Conservation (phyloP, 2,329 filamentous ascomycete species). For the Diaporthe amygdali region DNA sequence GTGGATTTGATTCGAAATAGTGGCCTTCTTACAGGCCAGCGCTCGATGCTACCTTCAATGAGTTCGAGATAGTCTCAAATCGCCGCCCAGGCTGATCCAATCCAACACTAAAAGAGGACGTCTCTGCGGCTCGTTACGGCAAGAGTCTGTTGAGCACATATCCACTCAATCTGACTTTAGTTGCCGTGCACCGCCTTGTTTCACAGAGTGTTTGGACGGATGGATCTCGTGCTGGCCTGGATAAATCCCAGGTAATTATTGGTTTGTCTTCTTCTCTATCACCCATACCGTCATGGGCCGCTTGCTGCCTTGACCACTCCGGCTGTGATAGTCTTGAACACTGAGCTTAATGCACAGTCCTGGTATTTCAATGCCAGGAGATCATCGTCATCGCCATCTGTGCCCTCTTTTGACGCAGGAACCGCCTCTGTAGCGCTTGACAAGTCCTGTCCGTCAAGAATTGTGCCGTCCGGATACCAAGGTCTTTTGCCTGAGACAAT, state of each 20-base stretch:
- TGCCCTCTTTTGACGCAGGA: conserved; percentile 30
- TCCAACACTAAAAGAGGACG: not conserved
- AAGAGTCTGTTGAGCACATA: not conserved
- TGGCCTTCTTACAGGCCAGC: not conserved
- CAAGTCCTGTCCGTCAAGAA: conserved; percentile 62
- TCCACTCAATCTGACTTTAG: too few relatives aligned
- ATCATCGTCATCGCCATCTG: conserved; percentile 38
- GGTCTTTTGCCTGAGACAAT: conserved; percentile 76
- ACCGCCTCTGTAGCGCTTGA: conserved; percentile 39
- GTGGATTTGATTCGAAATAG: too few relatives aligned
- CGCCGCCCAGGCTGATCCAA: not conserved
- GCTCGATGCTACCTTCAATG: not conserved
- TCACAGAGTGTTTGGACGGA: not conserved
- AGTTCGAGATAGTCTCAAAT: not conserved
- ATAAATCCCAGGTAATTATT: not conserved
- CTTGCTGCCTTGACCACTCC: conserved; percentile 46
- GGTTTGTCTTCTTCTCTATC: not conserved
- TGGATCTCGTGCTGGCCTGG: not conserved
- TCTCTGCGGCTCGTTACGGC: not conserved
- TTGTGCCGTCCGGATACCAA: conserved; percentile 71
- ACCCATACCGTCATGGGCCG: conserved; percentile 31
- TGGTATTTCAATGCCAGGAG: conserved; percentile 74
- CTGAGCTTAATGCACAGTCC: conserved; percentile 70
- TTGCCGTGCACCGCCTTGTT: not conserved
- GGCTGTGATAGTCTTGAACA: conserved; percentile 70